Base-by-base conservation (phyloP, 441 rosid genomes). In the Pelargonium myrrhifolium region DNA sequence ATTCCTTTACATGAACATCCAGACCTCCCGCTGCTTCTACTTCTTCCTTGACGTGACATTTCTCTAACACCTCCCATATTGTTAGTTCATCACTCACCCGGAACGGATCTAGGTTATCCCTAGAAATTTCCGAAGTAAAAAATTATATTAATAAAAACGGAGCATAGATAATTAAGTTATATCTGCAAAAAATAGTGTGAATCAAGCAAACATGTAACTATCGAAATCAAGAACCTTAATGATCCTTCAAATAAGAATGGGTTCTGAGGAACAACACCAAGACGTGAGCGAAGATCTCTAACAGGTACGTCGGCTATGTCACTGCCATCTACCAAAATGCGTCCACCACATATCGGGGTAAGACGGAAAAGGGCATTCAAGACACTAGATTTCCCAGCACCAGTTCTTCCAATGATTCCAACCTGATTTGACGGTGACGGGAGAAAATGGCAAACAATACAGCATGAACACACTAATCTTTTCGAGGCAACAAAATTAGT, bases 321-420 rank as follows among this genome's bases (percentile, higher is more conserved):
- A 45, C 86, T 62, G 58, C 90, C 87, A 82, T 92, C 99, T 35
- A 94, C 97, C 73, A 82, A 67, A 78, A 94, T 84, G 72, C 72
- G 69, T 67, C 98, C 99, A 31, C 77, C 67, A 53, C 84, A 81
- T 71, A 92, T 74, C 43, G 89, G 87, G 65, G 82, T 76, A 17
- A 94, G 98, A 77, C 90, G 86, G 79, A 94, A 89, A 71, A 94
- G 94, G 28, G 93, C 94, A 82, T 90, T 94, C 86, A 94, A 80
- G 74, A 94, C 60, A 40, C 96, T 92, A 26, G 99, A 92, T 76
- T 94, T 94, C 68, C 99, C 99, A 6, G 97, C 97, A 73, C 99
- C 98, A 7, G 99, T 94, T 86, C 99, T 87, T 75, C 98, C 97
- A 43, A 94, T 84, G 60, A 94, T 83, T 74, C 96, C 99, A 66